Percentiles rank a stretch among this genome's conserved stretches.
These are phyloP conservation scores for Ogataea henricii DNA, from an alignment of 805 yeast species.

Conservation along the genomic window DNA sequence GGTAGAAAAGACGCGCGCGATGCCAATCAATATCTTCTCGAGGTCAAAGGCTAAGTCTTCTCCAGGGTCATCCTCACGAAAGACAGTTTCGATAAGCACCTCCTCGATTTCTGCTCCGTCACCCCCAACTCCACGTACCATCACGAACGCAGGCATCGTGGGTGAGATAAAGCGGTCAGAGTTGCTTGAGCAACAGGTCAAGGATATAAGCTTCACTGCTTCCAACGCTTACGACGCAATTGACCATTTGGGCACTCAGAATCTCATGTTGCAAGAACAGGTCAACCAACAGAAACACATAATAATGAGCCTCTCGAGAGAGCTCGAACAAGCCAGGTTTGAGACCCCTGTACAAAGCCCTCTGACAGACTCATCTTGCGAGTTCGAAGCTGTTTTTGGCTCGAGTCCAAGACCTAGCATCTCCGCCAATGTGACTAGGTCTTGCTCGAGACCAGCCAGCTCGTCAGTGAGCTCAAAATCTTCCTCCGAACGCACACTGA, in stretches of 20 bases:
- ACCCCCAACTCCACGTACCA: slow-evolving; percentile 20
- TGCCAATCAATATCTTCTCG: slow-evolving; percentile 11
- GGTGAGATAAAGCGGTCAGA: slow-evolving; percentile 25
- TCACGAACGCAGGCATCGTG: slow-evolving; percentile 15
- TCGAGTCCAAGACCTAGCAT: slow-evolving; percentile 9
- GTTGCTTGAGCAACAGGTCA: slow-evolving; percentile 18
- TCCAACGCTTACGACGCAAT: slow-evolving; percentile 29
- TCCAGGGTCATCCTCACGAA: slow-evolving; percentile 1
- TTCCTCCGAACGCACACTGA: slow-evolving; percentile 16
- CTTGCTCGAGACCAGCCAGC: slow-evolving; percentile 6
- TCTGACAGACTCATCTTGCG: slow-evolving; percentile 2
- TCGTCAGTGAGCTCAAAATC: slow-evolving; percentile 13
- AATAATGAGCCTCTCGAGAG: slow-evolving; percentile 25
- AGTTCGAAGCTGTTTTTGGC: slow-evolving; percentile 4
- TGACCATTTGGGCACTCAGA: slow-evolving; percentile 26
- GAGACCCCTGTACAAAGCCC: slow-evolving; percentile 3
- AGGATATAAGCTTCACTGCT: slow-evolving; percentile 29
- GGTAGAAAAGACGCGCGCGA: neutral
- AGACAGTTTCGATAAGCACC: neutral
- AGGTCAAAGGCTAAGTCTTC: slow-evolving; percentile 12
- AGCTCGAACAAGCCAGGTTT: slow-evolving; percentile 18
- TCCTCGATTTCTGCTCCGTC: neutral
- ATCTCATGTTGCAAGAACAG: slow-evolving; percentile 29
- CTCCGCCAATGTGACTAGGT: neutral
- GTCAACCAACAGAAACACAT: slow-evolving; percentile 29